Conservation (phyloP, 1,284 basidiomycete genomes). For the Trichosporon sp. region DNA sequence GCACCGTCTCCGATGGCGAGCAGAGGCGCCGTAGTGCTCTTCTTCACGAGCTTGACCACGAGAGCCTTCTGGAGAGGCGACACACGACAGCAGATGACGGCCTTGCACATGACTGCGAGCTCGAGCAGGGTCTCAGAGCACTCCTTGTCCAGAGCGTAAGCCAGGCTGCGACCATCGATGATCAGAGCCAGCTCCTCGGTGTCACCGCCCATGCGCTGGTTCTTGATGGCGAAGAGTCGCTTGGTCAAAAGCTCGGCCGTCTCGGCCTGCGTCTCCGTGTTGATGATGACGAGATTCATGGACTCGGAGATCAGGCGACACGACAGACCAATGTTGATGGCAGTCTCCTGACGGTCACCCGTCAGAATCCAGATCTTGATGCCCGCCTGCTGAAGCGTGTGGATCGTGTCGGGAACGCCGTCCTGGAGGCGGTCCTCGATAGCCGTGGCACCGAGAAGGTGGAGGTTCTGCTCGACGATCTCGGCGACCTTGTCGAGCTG, state of each 20-base stretch:
- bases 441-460: conserved; percentile 90
- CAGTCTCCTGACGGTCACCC: conserved; percentile 96
- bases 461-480: conserved; percentile 88
- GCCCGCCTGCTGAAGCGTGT: conserved; percentile 93
- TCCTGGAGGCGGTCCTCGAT: conserved; percentile 99
- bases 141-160: conserved; percentile 87
- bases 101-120: conserved; percentile 93
- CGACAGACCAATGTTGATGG: conserved; percentile 97
- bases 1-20: conserved; percentile 77
- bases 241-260: conserved; percentile 87
- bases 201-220: conserved; percentile 82
- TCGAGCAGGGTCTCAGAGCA: conserved; percentile 84
- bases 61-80: conserved; percentile 97
- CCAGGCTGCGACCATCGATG: conserved; percentile 83
- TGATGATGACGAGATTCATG: conserved; percentile 96
- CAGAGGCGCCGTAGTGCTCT: conserved; percentile 83
- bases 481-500: conserved; percentile 93
- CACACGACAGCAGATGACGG: conserved; percentile 57
- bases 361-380: conserved; percentile 99
- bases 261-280: conserved; percentile 77
- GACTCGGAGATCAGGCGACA: conserved; percentile 95
- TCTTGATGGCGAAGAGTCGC: conserved; percentile 84
- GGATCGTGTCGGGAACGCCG: conserved; percentile 96
- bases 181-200: conserved; percentile 90
- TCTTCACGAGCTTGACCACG: conserved; percentile 97